A percentile compares a stretch with the other conserved stretches of the same genome.
phyloP scores from a whole-genome alignment of 2,329 filamentous ascomycete genomes.

The Ceratocystis destructans region DNA sequence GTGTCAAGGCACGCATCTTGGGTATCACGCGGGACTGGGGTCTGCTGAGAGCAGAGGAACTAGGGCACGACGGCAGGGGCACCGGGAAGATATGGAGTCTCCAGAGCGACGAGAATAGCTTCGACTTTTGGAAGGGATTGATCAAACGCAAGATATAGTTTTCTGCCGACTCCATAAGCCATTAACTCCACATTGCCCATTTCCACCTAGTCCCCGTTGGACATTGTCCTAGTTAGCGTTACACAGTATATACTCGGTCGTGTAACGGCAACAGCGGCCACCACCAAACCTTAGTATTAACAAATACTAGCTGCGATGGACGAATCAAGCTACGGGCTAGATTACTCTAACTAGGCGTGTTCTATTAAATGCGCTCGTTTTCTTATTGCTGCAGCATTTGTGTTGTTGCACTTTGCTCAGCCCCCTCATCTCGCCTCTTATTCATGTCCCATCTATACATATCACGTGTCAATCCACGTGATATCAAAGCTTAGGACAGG shows the following conservation, averaged over 20 bases:
- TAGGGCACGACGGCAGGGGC: slow-evolving; percentile 54
- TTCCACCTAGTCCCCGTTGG: no score
- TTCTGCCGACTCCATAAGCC: neutral
- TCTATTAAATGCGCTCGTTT: no score
- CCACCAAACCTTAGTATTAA: no score
- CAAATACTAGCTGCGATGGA: no score
- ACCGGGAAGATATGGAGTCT: slow-evolving; percentile 71
- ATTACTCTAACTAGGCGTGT: no score
- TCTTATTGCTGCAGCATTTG: no score
- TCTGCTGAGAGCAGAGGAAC: slow-evolving; percentile 69
- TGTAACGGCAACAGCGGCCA: no score
- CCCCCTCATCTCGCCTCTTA: neutral
- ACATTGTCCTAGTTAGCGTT: no score
- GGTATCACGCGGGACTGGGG: slow-evolving; percentile 92
- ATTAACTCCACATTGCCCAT: no score
- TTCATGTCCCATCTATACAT: neutral
- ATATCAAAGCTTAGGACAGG: no score
- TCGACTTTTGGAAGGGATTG: slow-evolving; percentile 89
- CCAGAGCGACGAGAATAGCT: slow-evolving; percentile 95
- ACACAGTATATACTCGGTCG: no score
- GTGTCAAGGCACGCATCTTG: slow-evolving; percentile 58
- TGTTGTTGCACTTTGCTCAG: neutral
- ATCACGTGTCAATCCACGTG: neutral
- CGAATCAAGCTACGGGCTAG: no score
- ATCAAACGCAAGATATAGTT: slow-evolving; percentile 60